Conservation (phyloP, 805 yeast species). For the Candida odintsovae region DNA sequence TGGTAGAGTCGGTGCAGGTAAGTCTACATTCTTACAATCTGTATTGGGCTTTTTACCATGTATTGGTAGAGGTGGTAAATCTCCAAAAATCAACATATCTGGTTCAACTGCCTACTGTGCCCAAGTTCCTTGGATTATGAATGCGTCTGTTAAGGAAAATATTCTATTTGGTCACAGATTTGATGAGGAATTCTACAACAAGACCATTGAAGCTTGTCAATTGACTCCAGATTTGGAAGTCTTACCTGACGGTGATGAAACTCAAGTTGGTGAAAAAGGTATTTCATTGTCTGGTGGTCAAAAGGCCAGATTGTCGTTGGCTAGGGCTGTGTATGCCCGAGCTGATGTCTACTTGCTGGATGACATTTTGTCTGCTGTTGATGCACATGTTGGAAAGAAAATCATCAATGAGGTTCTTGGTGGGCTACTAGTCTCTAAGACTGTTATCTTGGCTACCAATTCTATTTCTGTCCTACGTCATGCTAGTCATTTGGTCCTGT, state of each 20-base stretch:
- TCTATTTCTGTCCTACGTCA: constrained; percentile 74
- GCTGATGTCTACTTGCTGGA: constrained; percentile 89
- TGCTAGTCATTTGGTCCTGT: constrained; percentile 65
- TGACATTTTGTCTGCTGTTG: constrained; percentile 94
- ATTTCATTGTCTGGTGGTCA: constrained; percentile 96
- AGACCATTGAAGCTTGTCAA: constrained; percentile 85
- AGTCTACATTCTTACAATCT: constrained; percentile 75
- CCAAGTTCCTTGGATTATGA: constrained; percentile 96
- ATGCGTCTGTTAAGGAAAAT: constrained; percentile 87
- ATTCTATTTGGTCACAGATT: constrained; percentile 83
- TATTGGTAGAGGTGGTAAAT: constrained; percentile 22
- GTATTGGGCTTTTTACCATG: constrained; percentile 69
- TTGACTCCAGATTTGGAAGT: constrained; percentile 69
- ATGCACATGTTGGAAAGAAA: constrained; percentile 92
- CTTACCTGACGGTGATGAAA: constrained; percentile 83
- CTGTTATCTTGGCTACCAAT: constrained; percentile 81
- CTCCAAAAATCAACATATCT: constrained; percentile 44
- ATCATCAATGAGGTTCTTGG: constrained; percentile 80
- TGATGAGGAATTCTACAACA: constrained; percentile 76
- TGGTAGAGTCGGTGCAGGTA: constrained; percentile 89
- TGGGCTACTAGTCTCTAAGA: constrained; percentile 70
- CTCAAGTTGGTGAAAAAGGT: constrained; percentile 96
- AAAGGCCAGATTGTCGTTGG: constrained; percentile 90
- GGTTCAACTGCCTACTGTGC: constrained; percentile 89
- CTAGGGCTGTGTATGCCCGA: constrained; percentile 92